phyloP scores from a whole-genome alignment of 2,329 filamentous ascomycete species.

The Bipolaris sorokiniana region DNA sequence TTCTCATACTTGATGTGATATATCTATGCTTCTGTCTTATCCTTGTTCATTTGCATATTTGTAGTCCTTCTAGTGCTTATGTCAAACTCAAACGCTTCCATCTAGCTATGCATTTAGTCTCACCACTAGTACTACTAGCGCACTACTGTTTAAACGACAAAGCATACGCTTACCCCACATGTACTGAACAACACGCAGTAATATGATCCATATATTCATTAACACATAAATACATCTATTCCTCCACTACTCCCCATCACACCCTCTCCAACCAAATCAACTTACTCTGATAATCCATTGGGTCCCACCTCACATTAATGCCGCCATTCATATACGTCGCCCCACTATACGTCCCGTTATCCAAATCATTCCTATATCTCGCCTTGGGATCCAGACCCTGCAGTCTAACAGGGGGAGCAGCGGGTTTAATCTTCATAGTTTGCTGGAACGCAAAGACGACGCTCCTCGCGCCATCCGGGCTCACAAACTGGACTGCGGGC shows the following conservation, averaged over 20 bases:
- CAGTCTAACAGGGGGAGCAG: conserved; percentile 60
- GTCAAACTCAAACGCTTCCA: too few relatives aligned
- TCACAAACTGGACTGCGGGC: conserved; percentile 67
- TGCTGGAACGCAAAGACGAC: conserved; percentile 69
- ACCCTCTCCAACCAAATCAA: conserved; percentile 61
- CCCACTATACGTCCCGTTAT: conserved; percentile 61
- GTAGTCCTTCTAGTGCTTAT: too few relatives aligned
- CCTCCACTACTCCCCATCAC: background rate
- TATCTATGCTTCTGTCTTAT: background rate
- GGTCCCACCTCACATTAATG: conserved; percentile 59
- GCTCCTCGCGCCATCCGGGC: conserved; percentile 56
- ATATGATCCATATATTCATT: background rate
- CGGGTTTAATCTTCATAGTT: conserved; percentile 59
- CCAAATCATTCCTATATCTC: conserved; percentile 59
- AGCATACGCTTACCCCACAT: too few relatives aligned
- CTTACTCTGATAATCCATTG: conserved; percentile 63
- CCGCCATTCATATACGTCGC: conserved; percentile 68
- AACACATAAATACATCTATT: background rate
- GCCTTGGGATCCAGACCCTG: conserved; percentile 63
- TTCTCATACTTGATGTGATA: background rate
- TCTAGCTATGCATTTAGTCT: too few relatives aligned
- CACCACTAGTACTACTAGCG: too few relatives aligned
- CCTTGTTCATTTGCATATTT: too few relatives aligned
- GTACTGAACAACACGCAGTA: too few relatives aligned
- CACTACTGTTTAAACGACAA: too few relatives aligned